Percentiles rank a stretch among this genome's conserved stretches.
Conservation (phyloP, 2,329 filamentous ascomycete genomes). For the Helotiales sp. region DNA sequence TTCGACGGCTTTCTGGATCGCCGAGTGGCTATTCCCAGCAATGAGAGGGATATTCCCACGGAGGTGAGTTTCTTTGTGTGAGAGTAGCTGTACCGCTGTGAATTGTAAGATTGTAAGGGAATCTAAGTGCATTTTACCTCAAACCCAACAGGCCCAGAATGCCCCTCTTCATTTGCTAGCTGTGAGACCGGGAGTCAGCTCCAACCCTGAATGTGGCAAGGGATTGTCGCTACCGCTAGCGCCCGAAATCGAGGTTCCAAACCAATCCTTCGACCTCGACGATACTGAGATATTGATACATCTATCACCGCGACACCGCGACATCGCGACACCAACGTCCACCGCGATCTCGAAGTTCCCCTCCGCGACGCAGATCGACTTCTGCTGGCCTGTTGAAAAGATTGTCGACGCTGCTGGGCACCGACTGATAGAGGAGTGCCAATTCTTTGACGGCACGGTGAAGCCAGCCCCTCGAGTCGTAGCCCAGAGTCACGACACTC, state of each 20-base stretch:
- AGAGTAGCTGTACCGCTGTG: background rate
- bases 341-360: background rate
- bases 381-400: slow-evolving; percentile 10
- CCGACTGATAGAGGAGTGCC: background rate
- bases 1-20: slow-evolving; percentile 4
- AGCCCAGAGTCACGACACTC: background rate
- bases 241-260: background rate
- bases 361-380: background rate
- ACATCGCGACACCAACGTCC: slow-evolving; percentile 4
- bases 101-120: too few relatives aligned
- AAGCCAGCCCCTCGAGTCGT: background rate
- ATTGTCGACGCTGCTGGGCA: background rate
- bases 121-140: slow-evolving; percentile 6
- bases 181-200: background rate
- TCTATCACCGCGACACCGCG: too few relatives aligned
- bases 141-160: background rate
- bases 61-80: slow-evolving; percentile 2
- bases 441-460: slow-evolving; percentile 2
- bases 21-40: background rate
- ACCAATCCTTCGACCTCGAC: background rate
- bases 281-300: too few relatives aligned
- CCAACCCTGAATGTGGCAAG: background rate
- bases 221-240: background rate
- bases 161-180: background rate
- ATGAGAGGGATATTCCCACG: slow-evolving; percentile 2